Evolutionary conservation across 129 eudicot genomes (phyloP), one percentile per base, ranked within the genome.

Genomic region (Ambrosia trifida): DNA sequence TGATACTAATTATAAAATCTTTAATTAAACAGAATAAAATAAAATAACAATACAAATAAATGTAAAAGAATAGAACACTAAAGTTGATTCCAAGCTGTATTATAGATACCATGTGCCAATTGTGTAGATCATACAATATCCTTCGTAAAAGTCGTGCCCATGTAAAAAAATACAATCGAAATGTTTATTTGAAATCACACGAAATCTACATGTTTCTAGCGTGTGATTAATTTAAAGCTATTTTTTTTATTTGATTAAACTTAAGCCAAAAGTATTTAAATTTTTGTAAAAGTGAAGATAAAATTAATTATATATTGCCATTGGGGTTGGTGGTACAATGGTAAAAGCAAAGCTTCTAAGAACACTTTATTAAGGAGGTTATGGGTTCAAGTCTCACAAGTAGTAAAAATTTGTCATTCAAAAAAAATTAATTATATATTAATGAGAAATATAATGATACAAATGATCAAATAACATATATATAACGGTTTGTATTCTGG

Each of bases 31-130:
- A 4, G 7, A 36, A 4, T 4, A 36, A 3, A 4, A 40, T 35
- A 35, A 3, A 35, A 35, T 35, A 35, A 35, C 2, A 35, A 35
- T 35, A 35, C 4, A 1, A 35, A 35, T 3, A 35, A 5, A 35
- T 3, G 38, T 35, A 52, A 17, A 17, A 52, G 3, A 35, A 38
- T 38, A 17, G 16, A 20, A 7, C 13, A 35, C 35, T 69, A 51
- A 69, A 32, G 43, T 57, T 40, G 19, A 35, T 57, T 57, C 28
- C 16, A 40, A 57, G 67, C 44, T 71, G 56, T 71, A 57, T 41
- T 71, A 14, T 57, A 43, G 11, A 57, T 44, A 30, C 45, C 76
- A 72, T 72, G 76, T 72, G 76, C 14, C 44, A 45, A 43, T 5
- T n/a, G 76, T 58, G 43, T 72, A 58, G 33, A 61, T 44, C 33